Evolutionary conservation across 2,329 filamentous ascomycete species (phyloP), one percentile per base, ranked within the genome.

Genomic region (Pyrenophora seminiperda): DNA sequence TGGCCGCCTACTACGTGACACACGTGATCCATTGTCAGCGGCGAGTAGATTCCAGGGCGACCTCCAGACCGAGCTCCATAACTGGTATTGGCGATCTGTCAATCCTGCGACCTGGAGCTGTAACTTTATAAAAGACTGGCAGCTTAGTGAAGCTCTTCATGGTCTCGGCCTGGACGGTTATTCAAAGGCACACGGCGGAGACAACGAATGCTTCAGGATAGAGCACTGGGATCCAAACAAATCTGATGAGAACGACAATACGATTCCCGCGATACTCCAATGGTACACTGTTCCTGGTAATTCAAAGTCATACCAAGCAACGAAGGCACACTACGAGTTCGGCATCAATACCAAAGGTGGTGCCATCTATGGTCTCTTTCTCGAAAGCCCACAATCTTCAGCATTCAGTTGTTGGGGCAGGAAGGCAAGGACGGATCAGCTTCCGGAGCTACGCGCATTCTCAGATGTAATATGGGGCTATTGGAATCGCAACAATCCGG

Each of bases 391-490:
- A 10, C 27, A 48, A 15, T 22, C 50, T n/a, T 30, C 56, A 0
- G 57, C 52, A 9, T 41, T 41, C n/a, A 19, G 7, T 5, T 14
- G 51, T 15, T 60, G 59, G 59, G 41, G 50, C 19, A 40, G 41
- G 15, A 36, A 31, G 1, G 30, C 41, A 1, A 27, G 19, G 1
- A 29, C 27, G 17, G 27, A 56, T 0, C 54, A 60, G n/a, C 54
- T 65, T 0, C 63, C 62, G 1, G 19, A 33, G 1, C 50, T 66
- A 0, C 46, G 54, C 5, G 34, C 45, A 4, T 38, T 57, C 18
- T 58, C 62, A 4, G 61, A 64, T 17, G 33, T 66, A n/a, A 34
- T 62, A 4, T 66, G 61, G 63, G 59, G 48, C 2, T 59, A 47
- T 31, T 66, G 59, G 61, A 17, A n/a, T 22, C 40, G 47, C 11